Evolutionary conservation across 2,329 filamentous ascomycete genomes (phyloP).

Genomic region (Pseudocercospora fuligena): DNA sequence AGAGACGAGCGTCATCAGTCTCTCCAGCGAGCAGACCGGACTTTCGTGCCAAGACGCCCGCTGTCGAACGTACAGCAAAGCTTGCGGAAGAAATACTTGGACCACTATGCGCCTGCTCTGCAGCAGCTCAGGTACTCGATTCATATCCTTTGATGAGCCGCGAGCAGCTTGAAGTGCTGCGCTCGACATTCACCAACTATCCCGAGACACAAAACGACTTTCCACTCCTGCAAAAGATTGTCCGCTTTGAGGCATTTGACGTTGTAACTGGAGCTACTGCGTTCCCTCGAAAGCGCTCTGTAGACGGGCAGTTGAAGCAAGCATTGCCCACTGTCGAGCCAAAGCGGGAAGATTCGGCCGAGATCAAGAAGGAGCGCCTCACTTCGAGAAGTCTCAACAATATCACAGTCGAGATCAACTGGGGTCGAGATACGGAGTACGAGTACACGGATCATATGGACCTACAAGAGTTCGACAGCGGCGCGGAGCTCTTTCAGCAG

Average conservation of each 20-base stretch:
- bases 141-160: constrained; percentile 4
- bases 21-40: neutral
- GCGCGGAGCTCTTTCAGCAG: constrained; percentile 20
- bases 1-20: neutral
- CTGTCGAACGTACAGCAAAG: neutral
- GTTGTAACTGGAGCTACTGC: neutral
- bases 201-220: constrained; percentile 14
- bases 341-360: neutral
- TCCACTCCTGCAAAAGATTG: constrained; percentile 3
- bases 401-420: constrained; percentile 23
- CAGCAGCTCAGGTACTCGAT: constrained; percentile 8
- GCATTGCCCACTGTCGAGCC: neutral
- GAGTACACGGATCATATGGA: constrained; percentile 25
- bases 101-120: constrained; percentile 14
- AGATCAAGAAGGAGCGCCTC: constrained; percentile 1
- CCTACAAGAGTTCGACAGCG: constrained; percentile 19
- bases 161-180: constrained; percentile 8
- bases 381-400: constrained; percentile 15
- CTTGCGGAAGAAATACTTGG: constrained; percentile 18
- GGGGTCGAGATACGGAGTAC: constrained; percentile 23
- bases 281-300: neutral
- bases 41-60: neutral
- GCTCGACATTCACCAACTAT: constrained; percentile 6
- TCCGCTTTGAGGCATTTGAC: constrained; percentile 3
- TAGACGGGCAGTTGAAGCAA: neutral